Evolutionary conservation across 371 early-diverging fungal genomes (phyloP), one percentile per base, ranked within the genome.

Genomic region (Funneliformis caledonium): DNA sequence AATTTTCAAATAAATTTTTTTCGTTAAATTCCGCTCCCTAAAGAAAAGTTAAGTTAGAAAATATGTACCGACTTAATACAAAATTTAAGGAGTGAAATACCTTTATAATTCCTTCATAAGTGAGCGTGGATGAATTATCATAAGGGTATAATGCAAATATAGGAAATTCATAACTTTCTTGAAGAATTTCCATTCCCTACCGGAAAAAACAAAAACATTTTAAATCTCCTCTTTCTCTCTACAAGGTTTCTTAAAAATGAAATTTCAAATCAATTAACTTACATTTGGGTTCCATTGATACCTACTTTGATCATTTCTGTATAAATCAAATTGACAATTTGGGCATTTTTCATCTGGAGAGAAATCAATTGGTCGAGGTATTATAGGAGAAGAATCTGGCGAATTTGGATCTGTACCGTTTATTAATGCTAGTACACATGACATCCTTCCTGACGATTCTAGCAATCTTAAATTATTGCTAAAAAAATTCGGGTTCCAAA

Each of bases 211-310:
- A 19, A 19, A 43, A 22, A 2, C 37, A 2, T 37, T 37, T 37
- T 26, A 19, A 31, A 16, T 52, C 19, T 50, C 45, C 42, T 37
- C 4, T 48, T 19, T 59, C 10, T 67, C n/a, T n/a, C n/a, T n/a
- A n/a, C 52, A 60, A 60, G 14, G 45, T 4, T 16, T 6, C 45
- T 6, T 72, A n/a, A 62, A 50, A 60, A 56, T 72, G 31, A 64
- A 11, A 33, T 61, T 6, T 26, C 37, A 31, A 9, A 11, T 12
- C 52, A 26, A 48, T 61, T 50, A 64, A 56, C 76, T 62, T 84
- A 88, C 93, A 14, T 85, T 82, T 11, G 92, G 91, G 73, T 95
- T 95, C 95, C 95, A 95, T n/a, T 81, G 52, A 75, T 93, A 89
- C 69, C 76, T 81, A 52, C 84, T 69, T 1, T 87, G 37, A 10